phyloP scores from a whole-genome alignment of 2,329 filamentous ascomycete genomes.

The Leptographium galeiforme region DNA sequence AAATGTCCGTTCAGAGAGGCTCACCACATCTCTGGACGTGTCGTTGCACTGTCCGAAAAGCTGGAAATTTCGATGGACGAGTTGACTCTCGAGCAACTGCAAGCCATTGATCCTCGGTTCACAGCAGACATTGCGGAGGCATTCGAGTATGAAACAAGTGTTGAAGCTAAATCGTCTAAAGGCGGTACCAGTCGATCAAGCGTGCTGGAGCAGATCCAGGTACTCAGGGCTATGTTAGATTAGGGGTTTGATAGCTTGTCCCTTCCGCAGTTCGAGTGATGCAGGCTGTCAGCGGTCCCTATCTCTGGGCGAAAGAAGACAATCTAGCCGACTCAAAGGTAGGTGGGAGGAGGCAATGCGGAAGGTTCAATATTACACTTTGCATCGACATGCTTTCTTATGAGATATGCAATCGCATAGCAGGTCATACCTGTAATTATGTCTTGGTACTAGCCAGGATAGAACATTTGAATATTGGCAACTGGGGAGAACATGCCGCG shows the following conservation, averaged over 20 bases:
- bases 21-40: constrained; percentile 64
- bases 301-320: too few species aligned
- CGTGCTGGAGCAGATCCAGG: constrained; percentile 8
- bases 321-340: too few species aligned
- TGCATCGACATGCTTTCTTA: too few species aligned
- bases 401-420: too few species aligned
- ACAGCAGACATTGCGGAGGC: constrained; percentile 54
- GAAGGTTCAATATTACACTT: too few species aligned
- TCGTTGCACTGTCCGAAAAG: constrained; percentile 58
- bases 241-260: not conserved
- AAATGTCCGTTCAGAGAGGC: constrained; percentile 73
- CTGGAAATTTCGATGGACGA: constrained; percentile 57
- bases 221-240: constrained; percentile 5
- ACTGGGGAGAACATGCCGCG: too few species aligned
- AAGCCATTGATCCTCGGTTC: constrained; percentile 54
- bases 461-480: too few species aligned
- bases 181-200: constrained; percentile 59
- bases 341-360: too few species aligned
- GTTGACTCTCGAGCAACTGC: constrained; percentile 50
- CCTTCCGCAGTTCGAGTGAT: too few species aligned
- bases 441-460: too few species aligned
- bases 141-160: constrained; percentile 70
- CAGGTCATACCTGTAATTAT: too few species aligned
- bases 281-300: too few species aligned
- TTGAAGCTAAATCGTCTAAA: constrained; percentile 62